Evolutionary conservation across 1,284 basidiomycete genomes (phyloP).

Genomic region (Cryptococcus sp.): DNA sequence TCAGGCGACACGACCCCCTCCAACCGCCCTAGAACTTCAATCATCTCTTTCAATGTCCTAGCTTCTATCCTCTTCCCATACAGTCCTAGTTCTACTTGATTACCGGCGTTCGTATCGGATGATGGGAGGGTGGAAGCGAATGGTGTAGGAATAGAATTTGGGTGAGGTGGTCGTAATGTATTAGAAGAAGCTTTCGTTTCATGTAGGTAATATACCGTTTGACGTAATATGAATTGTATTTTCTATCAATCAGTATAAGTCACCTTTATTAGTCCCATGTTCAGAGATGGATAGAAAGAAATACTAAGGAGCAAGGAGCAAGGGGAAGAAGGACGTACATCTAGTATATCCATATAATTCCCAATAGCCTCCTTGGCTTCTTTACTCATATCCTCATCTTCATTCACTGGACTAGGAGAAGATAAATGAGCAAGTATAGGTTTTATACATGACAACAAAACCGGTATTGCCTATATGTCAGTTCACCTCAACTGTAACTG

Average conservation of each 20-base stretch:
- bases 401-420: constrained; percentile 4
- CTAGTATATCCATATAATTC: constrained; percentile 35
- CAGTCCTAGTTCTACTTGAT: constrained; percentile 28
- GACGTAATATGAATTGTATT: constrained; percentile 45
- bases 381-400: constrained; percentile 18
- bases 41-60: constrained; percentile 27
- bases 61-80: constrained; percentile 38
- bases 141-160: constrained; percentile 32
- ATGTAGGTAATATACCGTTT: constrained; percentile 41
- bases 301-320: no score
- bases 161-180: constrained; percentile 27
- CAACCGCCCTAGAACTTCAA: constrained; percentile 12
- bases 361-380: constrained; percentile 29
- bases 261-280: no score
- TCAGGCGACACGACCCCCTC: not conserved
- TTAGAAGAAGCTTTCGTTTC: constrained; percentile 29
- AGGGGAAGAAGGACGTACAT: constrained; percentile 31
- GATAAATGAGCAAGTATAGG: constrained; percentile 35
- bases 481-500: not conserved
- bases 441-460: constrained; percentile 33
- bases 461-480: constrained; percentile 32
- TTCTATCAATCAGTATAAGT: constrained; percentile 30
- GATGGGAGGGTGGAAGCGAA: constrained; percentile 27
- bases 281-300: no score
- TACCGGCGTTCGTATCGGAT: not conserved